Evolutionary conservation across 306 rosid species (phyloP), one percentile per base, ranked within the genome.

Genomic region (Prunus davidiana): DNA sequence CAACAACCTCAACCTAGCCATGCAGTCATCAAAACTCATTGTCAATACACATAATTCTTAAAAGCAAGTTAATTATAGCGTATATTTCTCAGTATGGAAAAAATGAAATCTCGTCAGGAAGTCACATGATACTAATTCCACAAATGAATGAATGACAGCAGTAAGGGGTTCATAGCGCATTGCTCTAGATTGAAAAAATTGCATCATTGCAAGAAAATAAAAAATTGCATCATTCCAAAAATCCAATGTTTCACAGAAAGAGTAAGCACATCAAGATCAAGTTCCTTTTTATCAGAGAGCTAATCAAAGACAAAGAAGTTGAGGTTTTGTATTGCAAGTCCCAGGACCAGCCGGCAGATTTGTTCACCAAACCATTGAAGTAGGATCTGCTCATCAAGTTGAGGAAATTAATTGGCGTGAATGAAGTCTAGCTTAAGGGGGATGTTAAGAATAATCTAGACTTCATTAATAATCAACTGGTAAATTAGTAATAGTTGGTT

Each of bases 1-100:
- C 99, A 71, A 89, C 96, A 78, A 96, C 99, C 85, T 92, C 97
- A 75, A 96, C 98, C 99, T 91, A 89, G 32, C 28, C 80, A 87
- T 82, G 79, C 69, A 61, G 75, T 80, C 72, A 76, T 74, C 86
- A 86, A 80, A 69, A 81, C 38, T 34, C 6, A 83, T 69, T 2
- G 24, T 54, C 73, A 63, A 18, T 30, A 30, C 32, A 30, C 32
- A 30, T 30, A 30, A 30, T 30, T 30, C 32, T 30, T 30, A 3
- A 30, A 24, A 24, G 25, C 25, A 24, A 24, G 25, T 24, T 22
- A 22, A 22, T 22, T 24, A 24, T 24, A 24, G 25, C 25, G 25
- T 24, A 2, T 28, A 3, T 28, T 28, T 28, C 32, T 38, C 12
- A 1, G 5, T 4, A 19, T 16, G 18, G 13, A 19, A 12, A 24